Evolutionary conservation across 2,329 filamentous ascomycete genomes (phyloP), one percentile per base, ranked within the genome.

Genomic region (Fusarium buharicum): DNA sequence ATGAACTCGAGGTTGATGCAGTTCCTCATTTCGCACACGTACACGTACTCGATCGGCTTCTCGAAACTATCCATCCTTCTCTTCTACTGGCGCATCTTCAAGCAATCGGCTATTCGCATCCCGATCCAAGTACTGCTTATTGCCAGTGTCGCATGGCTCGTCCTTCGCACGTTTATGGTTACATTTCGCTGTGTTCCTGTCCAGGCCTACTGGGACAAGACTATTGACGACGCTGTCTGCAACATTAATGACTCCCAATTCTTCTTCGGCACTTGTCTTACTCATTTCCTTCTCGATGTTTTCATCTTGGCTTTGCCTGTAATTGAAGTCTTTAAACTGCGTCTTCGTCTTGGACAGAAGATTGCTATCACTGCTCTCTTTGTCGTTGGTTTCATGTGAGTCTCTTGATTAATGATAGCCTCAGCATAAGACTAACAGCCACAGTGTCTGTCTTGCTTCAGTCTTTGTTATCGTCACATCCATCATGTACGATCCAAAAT

Each of bases 111-210:
- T 7, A 73, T 75, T 16, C 67, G 68, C 13, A 59, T 71, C 2
- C 67, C 72, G 1, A 75, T 74, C 16, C 50, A 64, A 7, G 34
- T 70, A 2, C 55, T 75, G 34, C 55, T 72, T 1, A 61, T n/a
- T 1, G 45, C 63, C 4, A 69, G 65, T 2, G 27, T 50, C 8
- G 50, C 68, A 8, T 75, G 73, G 73, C 56, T 74, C 12, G 61
- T 70, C 6, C 51, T 74, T 2, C 59, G 72, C 3, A 74, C 70
- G 0, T 74, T 76, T 30, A 65, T 76, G 44, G 67, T 69, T 1
- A 71, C 72, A 4, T 77, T 77, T 18, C 72, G 72, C 18, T 77
- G 75, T 39, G 33, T 73, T 10, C 76, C 76, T 0, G 63, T 77
- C 2, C 70, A 73, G 4, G 69, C 67, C 2, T 76, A 74, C 33